A percentile compares a stretch with the other conserved stretches of the same genome.
Evolutionary conservation across 345 rosid species (phyloP).

Genomic region (Brassica juncea): DNA sequence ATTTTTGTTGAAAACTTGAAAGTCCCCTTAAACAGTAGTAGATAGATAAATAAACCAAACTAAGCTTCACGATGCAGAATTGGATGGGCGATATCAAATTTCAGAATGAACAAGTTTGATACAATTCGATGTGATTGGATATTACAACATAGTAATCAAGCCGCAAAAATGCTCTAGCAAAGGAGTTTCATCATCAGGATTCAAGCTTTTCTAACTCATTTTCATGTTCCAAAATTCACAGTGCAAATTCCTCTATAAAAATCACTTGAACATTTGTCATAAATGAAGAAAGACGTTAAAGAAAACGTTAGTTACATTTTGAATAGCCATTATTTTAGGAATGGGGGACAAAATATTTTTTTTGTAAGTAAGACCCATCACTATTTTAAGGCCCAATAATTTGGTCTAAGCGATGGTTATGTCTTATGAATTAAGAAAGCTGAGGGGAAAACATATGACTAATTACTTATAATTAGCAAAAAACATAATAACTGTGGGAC

Average conservation of each 20-base stretch:
- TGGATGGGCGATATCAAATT: too few species aligned
- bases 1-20: too few species aligned
- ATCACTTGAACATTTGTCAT: neutral
- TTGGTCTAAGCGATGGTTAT: neutral
- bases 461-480: constrained; percentile 23
- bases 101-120: too few species aligned
- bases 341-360: too few species aligned
- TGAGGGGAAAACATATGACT: neutral
- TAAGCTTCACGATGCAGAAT: too few species aligned
- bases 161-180: neutral
- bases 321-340: neutral
- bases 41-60: too few species aligned
- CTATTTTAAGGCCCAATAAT: neutral
- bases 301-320: neutral
- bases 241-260: neutral
- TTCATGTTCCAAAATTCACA: neutral
- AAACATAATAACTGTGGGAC: constrained; percentile 17
- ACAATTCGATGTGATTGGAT: too few species aligned
- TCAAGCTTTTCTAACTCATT: neutral
- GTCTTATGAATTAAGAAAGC: neutral
- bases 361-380: neutral
- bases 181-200: neutral
- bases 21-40: too few species aligned
- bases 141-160: neutral
- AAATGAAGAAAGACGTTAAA: neutral